Evolutionary conservation across 2,329 filamentous ascomycete species (phyloP), one percentile per base, ranked within the genome.

Genomic region (Exophiala bonariae): DNA sequence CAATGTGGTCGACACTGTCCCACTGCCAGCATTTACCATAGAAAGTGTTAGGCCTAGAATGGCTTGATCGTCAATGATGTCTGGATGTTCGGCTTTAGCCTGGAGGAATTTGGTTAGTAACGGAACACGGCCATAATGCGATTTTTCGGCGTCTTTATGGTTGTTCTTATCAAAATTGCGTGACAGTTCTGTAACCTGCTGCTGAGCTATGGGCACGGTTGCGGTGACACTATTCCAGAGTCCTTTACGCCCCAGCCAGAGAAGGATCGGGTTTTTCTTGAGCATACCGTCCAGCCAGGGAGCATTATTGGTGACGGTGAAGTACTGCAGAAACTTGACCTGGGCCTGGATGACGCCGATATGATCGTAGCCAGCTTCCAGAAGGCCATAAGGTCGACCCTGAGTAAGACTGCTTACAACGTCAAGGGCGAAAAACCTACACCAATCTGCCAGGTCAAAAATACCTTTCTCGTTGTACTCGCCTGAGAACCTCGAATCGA

Each of bases 1-100:
- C 0, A 91, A 75, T 3, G 79, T 81, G 60, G 90, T 90, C 28
- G 85, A 86, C 0, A 87, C 91, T 1, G 87, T 91, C 66, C 92
- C 87, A 2, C 80, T 85, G 3, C 87, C 87, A 1, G 87, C 87
- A 18, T 60, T 58, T 16, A 66, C 48, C 44, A 65, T 66, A n/a
- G 32, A 41, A 7, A 56, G 43, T 10, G 48, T 40, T 16, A 50
- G 36, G 4, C 47, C 46, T 10, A 54, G 51, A 8, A 54, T 35
- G 14, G 41, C 38, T 5, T 38, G 23, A 28, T 54, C 50, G 22
- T 47, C 47, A 36, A 52, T 44, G 13, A 49, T 36, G 37, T 46
- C 54, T 5, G 50, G 41, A 16, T 49, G 41, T 20, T 47, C 44
- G 16, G 39, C 11, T 19, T 47, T 45, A 11, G 52, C 54, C 35